A percentile compares a stretch with the other conserved stretches of the same genome.
These are phyloP conservation scores for Paxillus ammoniavirescens DNA, from an alignment of 768 basidiomycete species.

Conservation along the genomic window DNA sequence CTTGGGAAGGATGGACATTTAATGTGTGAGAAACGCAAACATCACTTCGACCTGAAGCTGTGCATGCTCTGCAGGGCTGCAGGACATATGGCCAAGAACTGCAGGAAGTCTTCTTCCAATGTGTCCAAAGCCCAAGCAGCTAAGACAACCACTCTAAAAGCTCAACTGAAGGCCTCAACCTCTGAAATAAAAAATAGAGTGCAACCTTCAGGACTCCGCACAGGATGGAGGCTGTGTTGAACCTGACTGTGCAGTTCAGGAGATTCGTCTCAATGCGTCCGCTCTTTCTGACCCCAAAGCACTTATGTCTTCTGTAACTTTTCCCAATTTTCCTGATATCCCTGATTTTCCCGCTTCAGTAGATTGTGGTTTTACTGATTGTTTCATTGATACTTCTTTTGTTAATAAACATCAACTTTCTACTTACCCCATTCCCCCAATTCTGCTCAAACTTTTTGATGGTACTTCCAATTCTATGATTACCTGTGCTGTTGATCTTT, in stretches of 20 bases:
- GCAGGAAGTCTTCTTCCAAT: not conserved
- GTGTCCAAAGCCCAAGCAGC: not conserved
- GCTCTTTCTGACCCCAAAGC: not conserved
- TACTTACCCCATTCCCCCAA: not conserved
- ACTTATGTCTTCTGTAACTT: not conserved
- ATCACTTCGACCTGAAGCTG: not conserved
- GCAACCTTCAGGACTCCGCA: not conserved
- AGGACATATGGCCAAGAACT: not conserved
- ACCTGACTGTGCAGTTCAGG: not conserved
- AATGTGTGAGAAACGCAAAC: not conserved
- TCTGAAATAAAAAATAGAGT: conserved; percentile 4
- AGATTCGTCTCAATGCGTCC: conserved; percentile 3
- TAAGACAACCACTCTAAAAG: not conserved
- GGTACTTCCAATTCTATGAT: not conserved
- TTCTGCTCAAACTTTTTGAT: not conserved
- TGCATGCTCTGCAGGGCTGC: conserved; percentile 1
- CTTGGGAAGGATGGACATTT: not conserved
- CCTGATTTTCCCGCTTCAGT: not conserved
- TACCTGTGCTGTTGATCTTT: not conserved
- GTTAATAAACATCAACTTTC: not conserved
- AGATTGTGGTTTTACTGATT: not conserved
- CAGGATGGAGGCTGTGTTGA: not conserved
- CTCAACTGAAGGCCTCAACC: not conserved
- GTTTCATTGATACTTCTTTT: not conserved
- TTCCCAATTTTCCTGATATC: not conserved